phyloP scores from a whole-genome alignment of 148 eudicot genomes.

The Heliamphora exappendiculata region DNA sequence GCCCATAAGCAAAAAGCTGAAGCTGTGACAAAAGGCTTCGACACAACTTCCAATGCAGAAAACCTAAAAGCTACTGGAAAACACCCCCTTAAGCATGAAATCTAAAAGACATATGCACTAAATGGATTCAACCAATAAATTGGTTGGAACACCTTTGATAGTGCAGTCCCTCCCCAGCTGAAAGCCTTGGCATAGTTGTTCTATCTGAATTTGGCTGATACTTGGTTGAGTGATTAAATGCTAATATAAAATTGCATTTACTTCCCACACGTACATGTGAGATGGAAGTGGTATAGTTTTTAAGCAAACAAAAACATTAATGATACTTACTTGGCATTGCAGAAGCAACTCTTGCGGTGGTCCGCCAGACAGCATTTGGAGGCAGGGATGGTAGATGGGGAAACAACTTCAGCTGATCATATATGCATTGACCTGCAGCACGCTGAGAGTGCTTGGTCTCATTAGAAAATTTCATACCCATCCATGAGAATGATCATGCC shows the following conservation, averaged over 20 bases:
- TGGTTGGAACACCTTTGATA: not conserved
- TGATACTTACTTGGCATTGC: constrained; percentile 27
- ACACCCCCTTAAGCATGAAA: not conserved
- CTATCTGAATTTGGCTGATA: not conserved
- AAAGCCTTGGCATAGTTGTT: not conserved
- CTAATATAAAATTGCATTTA: not conserved
- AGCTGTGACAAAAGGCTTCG: too few species aligned
- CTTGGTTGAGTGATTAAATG: not conserved
- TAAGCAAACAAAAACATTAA: not conserved
- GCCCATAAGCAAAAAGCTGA: too few species aligned
- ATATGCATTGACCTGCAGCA: constrained; percentile 64
- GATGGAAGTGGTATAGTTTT: not conserved
- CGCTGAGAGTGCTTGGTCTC: constrained; percentile 28
- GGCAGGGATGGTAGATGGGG: constrained; percentile 46
- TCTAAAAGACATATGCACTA: not conserved
- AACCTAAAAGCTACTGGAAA: too few species aligned
- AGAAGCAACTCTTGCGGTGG: constrained; percentile 33
- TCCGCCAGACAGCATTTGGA: constrained; percentile 29
- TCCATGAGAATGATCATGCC: not conserved
- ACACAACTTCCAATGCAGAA: too few species aligned
- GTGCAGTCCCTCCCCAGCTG: not conserved
- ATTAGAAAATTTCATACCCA: not conserved
- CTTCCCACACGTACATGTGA: not conserved
- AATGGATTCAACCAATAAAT: not conserved
- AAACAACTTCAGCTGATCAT: constrained; percentile 55